A percentile compares a stretch with the other conserved stretches of the same genome.
Conservation (phyloP, 495 filamentous ascomycete species). For the Xylaria scruposa region DNA sequence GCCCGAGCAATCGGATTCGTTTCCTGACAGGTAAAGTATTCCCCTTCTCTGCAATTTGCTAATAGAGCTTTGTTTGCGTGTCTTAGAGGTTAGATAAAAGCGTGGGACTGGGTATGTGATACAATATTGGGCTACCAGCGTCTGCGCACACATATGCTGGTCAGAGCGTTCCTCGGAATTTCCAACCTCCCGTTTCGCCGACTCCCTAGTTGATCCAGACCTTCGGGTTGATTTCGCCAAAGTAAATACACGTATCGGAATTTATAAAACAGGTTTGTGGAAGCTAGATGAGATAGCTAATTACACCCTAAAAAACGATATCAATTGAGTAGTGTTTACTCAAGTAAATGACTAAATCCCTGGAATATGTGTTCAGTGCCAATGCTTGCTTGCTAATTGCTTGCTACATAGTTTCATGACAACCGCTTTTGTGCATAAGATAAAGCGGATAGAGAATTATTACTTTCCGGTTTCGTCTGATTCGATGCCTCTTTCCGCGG, state of each 20-base stretch:
- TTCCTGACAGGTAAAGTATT: conserved; percentile 25
- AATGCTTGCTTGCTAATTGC: background rate
- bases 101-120: background rate
- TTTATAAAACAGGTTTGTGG: conserved; percentile 5
- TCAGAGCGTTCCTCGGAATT: background rate
- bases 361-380: background rate
- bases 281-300: conserved; percentile 1
- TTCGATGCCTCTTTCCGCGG: background rate
- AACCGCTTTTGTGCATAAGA: background rate
- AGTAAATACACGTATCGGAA: background rate
- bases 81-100: conserved; percentile 1
- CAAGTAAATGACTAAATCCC: background rate
- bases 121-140: background rate
- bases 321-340: background rate
- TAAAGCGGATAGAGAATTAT: background rate
- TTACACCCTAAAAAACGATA: background rate
- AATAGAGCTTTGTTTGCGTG: conserved; percentile 19
- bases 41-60: conserved; percentile 17
- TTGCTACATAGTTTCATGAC: background rate
- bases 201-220: background rate
- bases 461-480: conserved; percentile 16
- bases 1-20: conserved; percentile 12
- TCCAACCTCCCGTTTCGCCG: background rate
- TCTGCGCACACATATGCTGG: background rate
- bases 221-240: background rate